Evolutionary conservation across 2,329 filamentous ascomycete genomes (phyloP).

Genomic region (Amauroascus verrucosus): DNA sequence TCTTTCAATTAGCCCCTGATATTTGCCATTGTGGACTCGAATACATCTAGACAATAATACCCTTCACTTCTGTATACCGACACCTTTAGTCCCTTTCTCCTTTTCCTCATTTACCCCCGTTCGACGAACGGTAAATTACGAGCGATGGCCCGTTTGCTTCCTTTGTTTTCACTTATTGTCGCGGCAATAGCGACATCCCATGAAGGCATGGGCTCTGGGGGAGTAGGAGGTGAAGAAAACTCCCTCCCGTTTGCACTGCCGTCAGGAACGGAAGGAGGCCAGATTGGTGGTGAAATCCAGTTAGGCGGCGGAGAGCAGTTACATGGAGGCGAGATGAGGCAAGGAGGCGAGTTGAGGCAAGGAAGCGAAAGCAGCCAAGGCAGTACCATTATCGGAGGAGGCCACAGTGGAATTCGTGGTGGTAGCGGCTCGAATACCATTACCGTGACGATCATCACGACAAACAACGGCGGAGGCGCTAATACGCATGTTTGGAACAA

Average conservation of each 20-base stretch:
- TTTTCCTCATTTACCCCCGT: slow-evolving; percentile 18
- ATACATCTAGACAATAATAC: neutral
- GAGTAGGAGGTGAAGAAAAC: neutral
- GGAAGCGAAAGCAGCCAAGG: neutral
- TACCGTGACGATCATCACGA: slow-evolving; percentile 18
- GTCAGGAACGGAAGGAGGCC: neutral
- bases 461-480: slow-evolving; percentile 15
- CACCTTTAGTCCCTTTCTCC: slow-evolving; percentile 24
- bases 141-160: slow-evolving; percentile 16
- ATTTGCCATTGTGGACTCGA: neutral
- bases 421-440: neutral
- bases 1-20: neutral
- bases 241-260: slow-evolving; percentile 5
- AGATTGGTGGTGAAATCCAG: neutral
- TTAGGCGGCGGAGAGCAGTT: neutral
- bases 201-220: neutral
- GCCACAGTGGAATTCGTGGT: neutral
- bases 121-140: slow-evolving; percentile 7
- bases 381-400: slow-evolving; percentile 2
- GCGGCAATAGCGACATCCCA: slow-evolving; percentile 12
- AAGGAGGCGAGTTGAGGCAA: neutral
- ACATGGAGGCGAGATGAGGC: neutral
- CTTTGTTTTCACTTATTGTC: slow-evolving; percentile 14
- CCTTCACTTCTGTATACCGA: slow-evolving; percentile 7
- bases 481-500: slow-evolving; percentile 15